Evolutionary conservation across 2,329 filamentous ascomycete species (phyloP), one percentile per base, ranked within the genome.

Genomic region (Aspergillus viridinutans): DNA sequence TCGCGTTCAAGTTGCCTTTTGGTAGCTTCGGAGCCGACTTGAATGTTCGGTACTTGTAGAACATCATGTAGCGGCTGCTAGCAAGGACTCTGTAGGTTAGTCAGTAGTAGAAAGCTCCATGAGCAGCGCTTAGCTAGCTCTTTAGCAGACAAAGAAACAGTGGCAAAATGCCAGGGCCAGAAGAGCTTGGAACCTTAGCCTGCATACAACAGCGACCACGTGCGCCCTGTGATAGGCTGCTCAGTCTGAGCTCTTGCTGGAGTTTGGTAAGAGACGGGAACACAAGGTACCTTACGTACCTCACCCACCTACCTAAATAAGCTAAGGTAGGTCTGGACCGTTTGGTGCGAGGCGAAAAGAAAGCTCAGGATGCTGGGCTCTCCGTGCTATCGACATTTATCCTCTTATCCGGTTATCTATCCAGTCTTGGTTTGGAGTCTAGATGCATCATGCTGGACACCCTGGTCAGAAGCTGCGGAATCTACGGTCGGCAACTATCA

Each of bases 141-240:
- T 14, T 47, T 2, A 3, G 21, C 43, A 14, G 40, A 43, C 40
- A 45, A 45, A 45, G 42, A 45, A 25, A 35, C 20, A 42, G 23
- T 8, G 28, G 32, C 50, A 40, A 38, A 38, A 6, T 21, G 14
- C 12, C 8, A 21, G 8, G 42, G 8, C 5, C 42, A 23, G 20
- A 9, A 20, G 40, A 45, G 42, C 42, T 21, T 12, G 12, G 28
- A 29, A 3, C 28, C 28, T 12, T 47, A 3, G 43, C 54, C 60
- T 62, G 63, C 65, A 67, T 61, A 49, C 20, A 20, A 29, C 35
- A 23, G 45, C n/a, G 49, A 60, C 58, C 65, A 68, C 65, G 64
- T 68, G 65, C 43, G 14, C 43, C 12, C 23, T 47, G 14, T 47
- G 21, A 47, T 47, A 26, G 43, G 43, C 43, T 47, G 2, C 12